These are phyloP conservation scores for Shiraia sp. DNA, from an alignment of 2,329 filamentous ascomycete genomes.

Conservation along the genomic window DNA sequence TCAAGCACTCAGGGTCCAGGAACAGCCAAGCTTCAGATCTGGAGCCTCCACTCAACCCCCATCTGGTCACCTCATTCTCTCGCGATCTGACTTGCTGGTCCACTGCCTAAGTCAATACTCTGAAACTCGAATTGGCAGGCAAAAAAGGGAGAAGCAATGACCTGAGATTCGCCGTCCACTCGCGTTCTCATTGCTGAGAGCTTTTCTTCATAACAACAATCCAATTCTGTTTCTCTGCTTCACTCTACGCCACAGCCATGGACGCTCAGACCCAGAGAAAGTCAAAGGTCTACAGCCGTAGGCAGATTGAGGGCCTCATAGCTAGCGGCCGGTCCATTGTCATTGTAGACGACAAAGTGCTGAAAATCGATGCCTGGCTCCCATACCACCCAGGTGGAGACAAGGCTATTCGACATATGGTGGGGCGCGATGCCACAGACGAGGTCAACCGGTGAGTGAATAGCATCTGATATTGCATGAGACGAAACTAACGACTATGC, in stretches of 20 bases:
- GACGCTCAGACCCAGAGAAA: conserved; percentile 42
- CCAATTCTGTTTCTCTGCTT: neutral
- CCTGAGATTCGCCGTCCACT: conserved; percentile 1
- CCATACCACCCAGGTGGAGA: conserved; percentile 90
- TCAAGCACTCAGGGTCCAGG: conserved; percentile 6
- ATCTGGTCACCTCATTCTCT: conserved; percentile 20
- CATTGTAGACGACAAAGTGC: conserved; percentile 77
- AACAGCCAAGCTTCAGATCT: conserved; percentile 10
- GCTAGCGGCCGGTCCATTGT: conserved; percentile 79
- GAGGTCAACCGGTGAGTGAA: conserved; percentile 88
- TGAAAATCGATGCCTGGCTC: conserved; percentile 88
- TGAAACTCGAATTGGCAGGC: neutral
- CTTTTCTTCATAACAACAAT: conserved; percentile 1
- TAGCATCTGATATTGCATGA: neutral
- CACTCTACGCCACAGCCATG: conserved; percentile 25
- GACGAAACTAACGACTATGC: conserved; percentile 5
- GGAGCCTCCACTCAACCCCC: conserved; percentile 7
- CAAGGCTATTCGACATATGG: conserved; percentile 89
- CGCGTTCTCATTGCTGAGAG: neutral
- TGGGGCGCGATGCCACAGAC: conserved; percentile 90
- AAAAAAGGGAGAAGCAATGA: neutral
- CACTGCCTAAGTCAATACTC: neutral
- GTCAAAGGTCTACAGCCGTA: conserved; percentile 59
- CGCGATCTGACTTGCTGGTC: conserved; percentile 10
- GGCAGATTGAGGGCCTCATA: conserved; percentile 79